These are phyloP conservation scores for Rhodotorula mucilaginosa DNA, from an alignment of 1,284 basidiomycete genomes.

Conservation along the genomic window DNA sequence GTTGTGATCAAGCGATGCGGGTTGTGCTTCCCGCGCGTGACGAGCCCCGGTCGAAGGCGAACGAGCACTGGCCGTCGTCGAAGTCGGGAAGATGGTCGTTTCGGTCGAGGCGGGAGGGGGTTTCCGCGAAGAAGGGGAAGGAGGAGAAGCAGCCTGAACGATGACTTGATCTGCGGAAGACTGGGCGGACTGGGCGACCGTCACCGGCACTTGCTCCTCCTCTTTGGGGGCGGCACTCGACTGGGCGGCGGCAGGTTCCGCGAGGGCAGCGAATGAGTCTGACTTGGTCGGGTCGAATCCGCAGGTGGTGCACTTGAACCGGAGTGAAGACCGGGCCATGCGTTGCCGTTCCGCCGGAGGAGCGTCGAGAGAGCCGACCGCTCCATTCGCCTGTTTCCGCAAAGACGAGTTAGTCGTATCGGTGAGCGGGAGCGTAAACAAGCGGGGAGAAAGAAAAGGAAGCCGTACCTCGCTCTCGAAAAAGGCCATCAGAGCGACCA, in stretches of 20 bases:
- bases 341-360: constrained; percentile 73
- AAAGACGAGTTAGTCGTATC: background rate
- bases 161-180: background rate
- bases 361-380: constrained; percentile 83
- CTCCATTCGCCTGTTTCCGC: constrained; percentile 65
- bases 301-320: constrained; percentile 26
- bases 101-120: background rate
- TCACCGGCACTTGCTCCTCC: background rate
- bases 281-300: constrained; percentile 8
- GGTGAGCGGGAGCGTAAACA: background rate
- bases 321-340: constrained; percentile 65
- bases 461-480: constrained; percentile 37
- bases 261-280: constrained; percentile 14
- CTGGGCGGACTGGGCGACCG: background rate
- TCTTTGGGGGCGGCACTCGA: background rate
- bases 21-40: background rate
- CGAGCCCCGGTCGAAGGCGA: background rate
- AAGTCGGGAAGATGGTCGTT: constrained; percentile 6
- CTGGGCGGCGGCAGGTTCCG: background rate
- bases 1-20: background rate
- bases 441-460: too few relatives aligned
- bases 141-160: background rate
- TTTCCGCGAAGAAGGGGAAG: background rate
- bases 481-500: constrained; percentile 49
- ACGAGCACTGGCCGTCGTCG: background rate